Conservation (phyloP, 2,329 filamentous ascomycete genomes). For the Karstenula rhodostoma region DNA sequence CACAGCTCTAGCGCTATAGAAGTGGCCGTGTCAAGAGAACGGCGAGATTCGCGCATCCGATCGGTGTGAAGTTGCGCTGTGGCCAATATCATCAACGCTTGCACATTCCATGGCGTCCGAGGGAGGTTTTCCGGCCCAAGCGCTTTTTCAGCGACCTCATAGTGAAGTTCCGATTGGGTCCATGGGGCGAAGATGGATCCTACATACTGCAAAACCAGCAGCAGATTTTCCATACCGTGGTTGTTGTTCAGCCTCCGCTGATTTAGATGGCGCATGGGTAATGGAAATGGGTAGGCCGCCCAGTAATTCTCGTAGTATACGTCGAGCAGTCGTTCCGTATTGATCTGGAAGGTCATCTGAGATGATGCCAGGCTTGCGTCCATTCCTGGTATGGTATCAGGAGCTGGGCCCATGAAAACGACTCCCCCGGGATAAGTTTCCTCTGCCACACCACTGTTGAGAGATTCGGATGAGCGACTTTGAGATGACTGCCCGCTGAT, state of each 20-base stretch:
- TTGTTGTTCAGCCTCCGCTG: conserved; percentile 26
- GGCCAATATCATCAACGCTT: conserved; percentile 78
- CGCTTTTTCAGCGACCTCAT: conserved; percentile 29
- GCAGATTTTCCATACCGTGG: conserved; percentile 34
- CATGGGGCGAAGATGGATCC: conserved; percentile 45
- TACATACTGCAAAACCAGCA: conserved; percentile 41
- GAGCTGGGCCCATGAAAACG: conserved; percentile 8
- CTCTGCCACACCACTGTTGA: background rate
- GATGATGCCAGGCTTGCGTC: conserved; percentile 16
- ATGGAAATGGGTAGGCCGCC: conserved; percentile 61
- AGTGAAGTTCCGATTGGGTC: conserved; percentile 39
- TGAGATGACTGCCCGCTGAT: conserved; percentile 13
- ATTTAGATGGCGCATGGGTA: conserved; percentile 55
- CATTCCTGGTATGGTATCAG: conserved; percentile 14
- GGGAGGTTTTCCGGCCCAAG: conserved; percentile 28
- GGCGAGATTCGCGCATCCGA: conserved; percentile 71
- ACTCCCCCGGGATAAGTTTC: background rate
- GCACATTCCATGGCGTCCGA: conserved; percentile 66
- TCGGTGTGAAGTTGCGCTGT: conserved; percentile 83
- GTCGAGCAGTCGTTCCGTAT: conserved; percentile 37
- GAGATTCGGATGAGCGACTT: background rate
- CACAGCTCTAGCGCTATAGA: conserved; percentile 77
- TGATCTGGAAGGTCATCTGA: conserved; percentile 35
- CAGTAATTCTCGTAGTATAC: conserved; percentile 58
- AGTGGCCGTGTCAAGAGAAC: conserved; percentile 71